phyloP scores from a whole-genome alignment of 441 rosid species.

The Populus tomentosa region DNA sequence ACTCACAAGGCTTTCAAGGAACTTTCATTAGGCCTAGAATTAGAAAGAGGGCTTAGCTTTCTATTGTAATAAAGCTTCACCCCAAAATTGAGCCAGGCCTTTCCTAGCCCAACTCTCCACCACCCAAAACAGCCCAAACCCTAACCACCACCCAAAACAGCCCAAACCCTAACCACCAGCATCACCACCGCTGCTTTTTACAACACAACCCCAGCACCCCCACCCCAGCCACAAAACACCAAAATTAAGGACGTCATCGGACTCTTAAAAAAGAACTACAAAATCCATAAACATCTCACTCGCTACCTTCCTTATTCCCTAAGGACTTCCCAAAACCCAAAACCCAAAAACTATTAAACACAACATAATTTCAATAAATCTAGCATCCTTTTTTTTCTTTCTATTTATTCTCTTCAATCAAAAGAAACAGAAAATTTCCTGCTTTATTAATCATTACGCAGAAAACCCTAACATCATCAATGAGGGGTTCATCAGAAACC shows the following conservation, averaged over 20 bases:
- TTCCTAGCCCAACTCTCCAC: background rate
- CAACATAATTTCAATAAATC: background rate
- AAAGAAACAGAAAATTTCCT: background rate
- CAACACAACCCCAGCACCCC: too few relatives aligned
- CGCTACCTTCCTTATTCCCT: background rate
- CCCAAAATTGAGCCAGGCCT: background rate
- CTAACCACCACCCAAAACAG: background rate
- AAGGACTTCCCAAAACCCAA: background rate
- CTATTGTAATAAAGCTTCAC: background rate
- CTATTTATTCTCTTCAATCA: background rate
- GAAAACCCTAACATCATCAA: conserved; percentile 6
- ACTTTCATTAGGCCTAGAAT: background rate
- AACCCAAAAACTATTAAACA: too few relatives aligned
- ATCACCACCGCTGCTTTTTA: too few relatives aligned
- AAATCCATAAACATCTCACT: too few relatives aligned
- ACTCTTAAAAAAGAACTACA: background rate
- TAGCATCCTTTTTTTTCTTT: background rate
- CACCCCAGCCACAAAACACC: too few relatives aligned
- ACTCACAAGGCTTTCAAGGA: background rate
- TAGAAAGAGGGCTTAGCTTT: background rate
- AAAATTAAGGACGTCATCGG: background rate
- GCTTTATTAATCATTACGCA: background rate
- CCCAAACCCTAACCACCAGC: too few relatives aligned
- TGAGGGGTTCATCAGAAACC: conserved; percentile 64
- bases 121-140: background rate